Conservation (phyloP, 257 asterid species). For the Ajuga chamaepitys region DNA sequence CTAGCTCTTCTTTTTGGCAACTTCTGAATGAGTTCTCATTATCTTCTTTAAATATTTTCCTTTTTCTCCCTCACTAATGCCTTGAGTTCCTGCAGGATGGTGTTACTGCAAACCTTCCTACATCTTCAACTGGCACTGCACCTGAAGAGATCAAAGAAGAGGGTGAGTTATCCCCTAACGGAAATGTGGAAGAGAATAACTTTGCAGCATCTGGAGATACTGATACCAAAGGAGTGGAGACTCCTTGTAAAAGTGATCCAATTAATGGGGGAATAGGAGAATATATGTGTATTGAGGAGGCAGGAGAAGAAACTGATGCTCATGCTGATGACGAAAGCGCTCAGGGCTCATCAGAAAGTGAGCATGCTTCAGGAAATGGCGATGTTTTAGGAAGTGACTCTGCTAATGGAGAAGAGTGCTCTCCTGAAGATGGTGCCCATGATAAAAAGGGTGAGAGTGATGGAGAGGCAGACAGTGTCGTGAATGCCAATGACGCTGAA, state of each 20-base stretch:
- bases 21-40: not conserved
- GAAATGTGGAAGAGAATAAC: slow-evolving; percentile 41
- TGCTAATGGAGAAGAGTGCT: slow-evolving; percentile 65
- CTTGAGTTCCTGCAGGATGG: slow-evolving; percentile 38
- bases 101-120: slow-evolving; percentile 21
- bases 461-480: slow-evolving; percentile 57
- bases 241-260: slow-evolving; percentile 25
- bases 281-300: slow-evolving; percentile 19
- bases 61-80: not conserved
- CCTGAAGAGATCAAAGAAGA: slow-evolving; percentile 46
- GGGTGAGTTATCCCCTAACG: slow-evolving; percentile 68
- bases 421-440: slow-evolving; percentile 53
- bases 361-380: slow-evolving; percentile 65
- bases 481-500: slow-evolving; percentile 47
- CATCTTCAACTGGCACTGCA: slow-evolving; percentile 27
- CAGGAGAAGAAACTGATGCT: slow-evolving; percentile 47
- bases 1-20: slow-evolving; percentile 7
- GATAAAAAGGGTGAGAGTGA: slow-evolving; percentile 70
- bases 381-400: slow-evolving; percentile 70
- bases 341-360: slow-evolving; percentile 65
- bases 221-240: slow-evolving; percentile 24
- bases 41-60: not conserved
- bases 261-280: slow-evolving; percentile 25
- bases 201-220: slow-evolving; percentile 22
- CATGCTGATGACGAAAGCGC: slow-evolving; percentile 52